Percentiles rank a stretch among this genome's conserved stretches.
Evolutionary conservation across 2,329 filamentous ascomycete genomes (phyloP).

Genomic region (Talaromyces sp.): DNA sequence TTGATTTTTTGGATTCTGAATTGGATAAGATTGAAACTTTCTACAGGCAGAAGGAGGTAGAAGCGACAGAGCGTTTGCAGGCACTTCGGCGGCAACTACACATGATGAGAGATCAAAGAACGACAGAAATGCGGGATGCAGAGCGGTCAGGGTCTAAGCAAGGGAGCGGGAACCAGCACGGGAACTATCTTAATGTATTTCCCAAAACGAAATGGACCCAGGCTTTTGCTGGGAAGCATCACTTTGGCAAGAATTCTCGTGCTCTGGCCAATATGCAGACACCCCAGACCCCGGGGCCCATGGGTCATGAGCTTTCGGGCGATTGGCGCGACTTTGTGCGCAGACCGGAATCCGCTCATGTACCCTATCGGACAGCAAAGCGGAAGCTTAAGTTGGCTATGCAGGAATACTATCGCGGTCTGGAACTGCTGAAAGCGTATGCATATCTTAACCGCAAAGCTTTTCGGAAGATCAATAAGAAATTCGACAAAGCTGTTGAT

Average conservation of each 20-base stretch:
- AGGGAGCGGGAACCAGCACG: slow-evolving; percentile 19
- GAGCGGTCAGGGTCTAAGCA: slow-evolving; percentile 20
- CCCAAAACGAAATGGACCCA: slow-evolving; percentile 31
- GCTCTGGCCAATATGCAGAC: slow-evolving; percentile 44
- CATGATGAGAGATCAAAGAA: slow-evolving; percentile 80
- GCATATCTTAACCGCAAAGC: slow-evolving; percentile 84
- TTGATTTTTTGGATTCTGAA: slow-evolving; percentile 74
- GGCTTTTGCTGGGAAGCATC: slow-evolving; percentile 42
- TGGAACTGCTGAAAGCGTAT: slow-evolving; percentile 90
- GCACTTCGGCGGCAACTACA: slow-evolving; percentile 78
- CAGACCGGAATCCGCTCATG: slow-evolving; percentile 50
- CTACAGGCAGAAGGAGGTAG: slow-evolving; percentile 80
- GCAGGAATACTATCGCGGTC: slow-evolving; percentile 85
- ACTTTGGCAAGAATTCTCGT: slow-evolving; percentile 53
- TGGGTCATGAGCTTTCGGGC: slow-evolving; percentile 25
- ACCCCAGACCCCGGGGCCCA: slow-evolving; percentile 31
- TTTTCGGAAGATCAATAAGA: slow-evolving; percentile 97
- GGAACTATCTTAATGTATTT: slow-evolving; percentile 21
- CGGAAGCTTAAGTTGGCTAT: slow-evolving; percentile 84
- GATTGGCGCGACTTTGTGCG: slow-evolving; percentile 48
- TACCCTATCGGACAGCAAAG: slow-evolving; percentile 83
- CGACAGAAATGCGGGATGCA: slow-evolving; percentile 61
- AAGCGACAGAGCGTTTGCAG: slow-evolving; percentile 67
- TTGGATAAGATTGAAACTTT: slow-evolving; percentile 89
- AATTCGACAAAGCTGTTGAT: slow-evolving; percentile 88